phyloP scores from a whole-genome alignment of 179 eudicot species.

The Dionaea muscipula region DNA sequence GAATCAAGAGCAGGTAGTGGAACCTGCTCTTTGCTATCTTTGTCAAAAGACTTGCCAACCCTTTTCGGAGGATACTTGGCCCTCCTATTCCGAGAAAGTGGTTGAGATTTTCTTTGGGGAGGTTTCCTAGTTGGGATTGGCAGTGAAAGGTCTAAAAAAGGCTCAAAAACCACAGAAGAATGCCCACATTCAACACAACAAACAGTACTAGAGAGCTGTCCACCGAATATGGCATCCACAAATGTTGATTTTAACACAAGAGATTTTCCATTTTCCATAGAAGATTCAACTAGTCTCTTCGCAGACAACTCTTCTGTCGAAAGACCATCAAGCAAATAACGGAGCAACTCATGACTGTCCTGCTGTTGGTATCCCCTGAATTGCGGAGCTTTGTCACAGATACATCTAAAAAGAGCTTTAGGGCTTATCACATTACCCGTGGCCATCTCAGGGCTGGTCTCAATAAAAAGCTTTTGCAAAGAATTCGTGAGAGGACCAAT shows the following conservation, averaged over 20 bases:
- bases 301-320: conserved; percentile 47
- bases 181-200: conserved; percentile 79
- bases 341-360: conserved; percentile 91
- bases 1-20: conserved; percentile 17
- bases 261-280: conserved; percentile 21
- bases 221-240: conserved; percentile 79
- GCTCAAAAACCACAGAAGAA: conserved; percentile 69
- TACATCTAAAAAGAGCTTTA: conserved; percentile 51
- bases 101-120: conserved; percentile 35
- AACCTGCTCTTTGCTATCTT: conserved; percentile 29
- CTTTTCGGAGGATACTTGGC: conserved; percentile 60
- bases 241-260: conserved; percentile 29
- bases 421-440: conserved; percentile 50
- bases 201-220: conserved; percentile 68
- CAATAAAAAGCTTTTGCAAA: conserved; percentile 52
- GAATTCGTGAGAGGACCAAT: conserved; percentile 61
- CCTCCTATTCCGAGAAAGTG: conserved; percentile 40
- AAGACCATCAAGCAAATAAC: conserved; percentile 78
- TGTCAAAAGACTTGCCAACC: conserved; percentile 38
- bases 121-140: conserved; percentile 76
- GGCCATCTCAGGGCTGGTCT: conserved; percentile 34
- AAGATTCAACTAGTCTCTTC: conserved; percentile 20
- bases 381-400: conserved; percentile 75
- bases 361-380: conserved; percentile 88
- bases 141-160: conserved; percentile 77